A percentile compares a stretch with the other conserved stretches of the same genome.
Evolutionary conservation across 306 rosid genomes (phyloP).

Genomic region (Fragaria ananassa): DNA sequence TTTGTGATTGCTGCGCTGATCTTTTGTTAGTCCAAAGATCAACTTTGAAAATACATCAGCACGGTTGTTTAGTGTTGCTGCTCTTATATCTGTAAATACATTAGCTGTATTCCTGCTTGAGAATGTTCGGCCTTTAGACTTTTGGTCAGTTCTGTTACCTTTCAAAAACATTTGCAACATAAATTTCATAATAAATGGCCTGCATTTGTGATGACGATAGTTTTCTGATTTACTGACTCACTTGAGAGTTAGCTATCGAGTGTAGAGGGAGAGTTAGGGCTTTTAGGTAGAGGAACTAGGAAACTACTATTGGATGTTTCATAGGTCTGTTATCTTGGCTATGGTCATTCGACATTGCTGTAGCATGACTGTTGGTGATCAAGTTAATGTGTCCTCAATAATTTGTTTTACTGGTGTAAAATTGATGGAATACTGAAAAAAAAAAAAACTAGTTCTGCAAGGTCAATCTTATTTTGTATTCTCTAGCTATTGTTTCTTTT

Average conservation of each 20-base stretch:
- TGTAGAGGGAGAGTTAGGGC: not conserved
- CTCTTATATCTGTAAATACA: slow-evolving; percentile 39
- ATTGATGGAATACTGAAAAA: not conserved
- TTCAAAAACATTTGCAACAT: slow-evolving; percentile 17
- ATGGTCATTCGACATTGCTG: not conserved
- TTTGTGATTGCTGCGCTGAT: slow-evolving; percentile 68
- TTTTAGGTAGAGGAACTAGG: not conserved
- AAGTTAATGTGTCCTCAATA: too few relatives aligned
- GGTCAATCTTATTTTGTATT: not conserved
- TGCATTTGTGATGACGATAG: not conserved
- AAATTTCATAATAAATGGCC: slow-evolving; percentile 13
- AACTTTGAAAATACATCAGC: not conserved
- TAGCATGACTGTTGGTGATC: not conserved
- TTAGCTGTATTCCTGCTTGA: slow-evolving; percentile 27
- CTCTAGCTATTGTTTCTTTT: not conserved
- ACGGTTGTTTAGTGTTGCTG: slow-evolving; percentile 9
- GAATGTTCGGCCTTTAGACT: slow-evolving; percentile 17
- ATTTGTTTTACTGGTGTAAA: not conserved
- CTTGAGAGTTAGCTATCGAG: not conserved
- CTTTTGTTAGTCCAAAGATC: slow-evolving; percentile 43
- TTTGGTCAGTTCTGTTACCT: slow-evolving; percentile 23
- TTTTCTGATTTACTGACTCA: not conserved
- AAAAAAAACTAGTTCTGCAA: not conserved
- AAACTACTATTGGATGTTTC: not conserved
- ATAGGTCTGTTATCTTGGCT: not conserved